A percentile compares a stretch with the other conserved stretches of the same genome.
Evolutionary conservation across 495 filamentous ascomycete species (phyloP).

Genomic region (Annulohypoxylon nitens): DNA sequence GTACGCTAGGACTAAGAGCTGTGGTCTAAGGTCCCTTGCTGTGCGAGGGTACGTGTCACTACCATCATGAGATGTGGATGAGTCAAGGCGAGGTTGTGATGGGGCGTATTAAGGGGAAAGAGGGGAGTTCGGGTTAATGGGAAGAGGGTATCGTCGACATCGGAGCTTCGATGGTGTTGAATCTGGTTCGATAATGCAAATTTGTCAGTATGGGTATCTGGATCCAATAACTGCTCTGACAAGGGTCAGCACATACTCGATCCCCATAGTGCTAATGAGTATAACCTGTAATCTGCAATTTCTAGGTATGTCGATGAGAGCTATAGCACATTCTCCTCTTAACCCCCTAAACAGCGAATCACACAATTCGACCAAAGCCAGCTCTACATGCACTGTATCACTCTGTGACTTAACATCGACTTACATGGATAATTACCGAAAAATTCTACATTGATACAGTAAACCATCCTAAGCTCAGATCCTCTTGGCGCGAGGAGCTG

Average conservation of each 20-base stretch:
- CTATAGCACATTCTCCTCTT: background rate
- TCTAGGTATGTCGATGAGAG: background rate
- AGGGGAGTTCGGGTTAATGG: background rate
- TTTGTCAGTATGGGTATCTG: background rate
- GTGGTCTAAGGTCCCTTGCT: background rate
- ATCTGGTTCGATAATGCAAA: background rate
- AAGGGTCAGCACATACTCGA: background rate
- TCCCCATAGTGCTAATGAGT: background rate
- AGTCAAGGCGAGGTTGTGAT: background rate
- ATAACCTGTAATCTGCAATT: background rate
- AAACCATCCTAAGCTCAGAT: background rate
- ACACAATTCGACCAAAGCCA: background rate
- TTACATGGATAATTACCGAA: slow-evolving; percentile 3
- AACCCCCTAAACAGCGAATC: background rate
- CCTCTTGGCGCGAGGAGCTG: slow-evolving; percentile 4
- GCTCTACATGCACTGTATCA: background rate
- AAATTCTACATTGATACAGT: background rate
- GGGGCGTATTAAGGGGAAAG: background rate
- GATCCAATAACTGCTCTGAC: background rate
- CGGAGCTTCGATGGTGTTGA: background rate
- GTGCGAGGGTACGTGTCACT: background rate
- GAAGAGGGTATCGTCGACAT: background rate
- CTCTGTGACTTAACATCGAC: background rate
- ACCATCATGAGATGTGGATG: background rate
- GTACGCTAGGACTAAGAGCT: background rate